phyloP scores from a whole-genome alignment of 1,139 yeast species.

The Blastobotrys serpentis region DNA sequence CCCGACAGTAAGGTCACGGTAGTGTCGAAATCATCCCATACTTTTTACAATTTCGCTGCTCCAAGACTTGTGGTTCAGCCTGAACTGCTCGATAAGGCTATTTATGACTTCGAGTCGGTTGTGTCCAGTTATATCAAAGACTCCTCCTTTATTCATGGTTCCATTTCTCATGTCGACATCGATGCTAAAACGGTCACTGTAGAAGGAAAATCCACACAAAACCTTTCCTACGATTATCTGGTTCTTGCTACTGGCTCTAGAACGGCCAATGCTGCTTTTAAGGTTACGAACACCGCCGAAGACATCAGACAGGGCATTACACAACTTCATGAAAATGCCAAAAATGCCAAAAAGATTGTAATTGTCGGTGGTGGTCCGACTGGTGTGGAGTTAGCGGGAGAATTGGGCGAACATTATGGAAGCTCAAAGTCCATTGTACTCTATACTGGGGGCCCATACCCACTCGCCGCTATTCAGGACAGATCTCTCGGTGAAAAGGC shows the following conservation, averaged over 20 bases:
- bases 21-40: conserved; percentile 25
- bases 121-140: conserved; percentile 21
- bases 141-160: conserved; percentile 33
- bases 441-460: conserved; percentile 27
- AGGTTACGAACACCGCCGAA: conserved; percentile 76
- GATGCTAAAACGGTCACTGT: conserved; percentile 32
- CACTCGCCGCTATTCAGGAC: conserved; percentile 26
- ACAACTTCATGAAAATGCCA: conserved; percentile 68
- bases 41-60: conserved; percentile 27
- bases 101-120: conserved; percentile 21
- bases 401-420: conserved; percentile 34
- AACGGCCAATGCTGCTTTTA: conserved; percentile 69
- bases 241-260: conserved; percentile 79
- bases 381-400: conserved; percentile 89
- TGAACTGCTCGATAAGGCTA: conserved; percentile 18
- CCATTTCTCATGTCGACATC: conserved; percentile 33
- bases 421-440: conserved; percentile 26
- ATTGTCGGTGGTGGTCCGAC: conserved; percentile 95
- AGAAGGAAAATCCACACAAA: conserved; percentile 34
- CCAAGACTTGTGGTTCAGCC: conserved; percentile 32
- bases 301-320: conserved; percentile 74
- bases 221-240: conserved; percentile 63
- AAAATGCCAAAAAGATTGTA: conserved; percentile 68
- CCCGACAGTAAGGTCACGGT: conserved; percentile 21
- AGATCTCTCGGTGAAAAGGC: conserved; percentile 10